Conservation (phyloP, 768 basidiomycete species). For the Panaeolus papilionaceus region DNA sequence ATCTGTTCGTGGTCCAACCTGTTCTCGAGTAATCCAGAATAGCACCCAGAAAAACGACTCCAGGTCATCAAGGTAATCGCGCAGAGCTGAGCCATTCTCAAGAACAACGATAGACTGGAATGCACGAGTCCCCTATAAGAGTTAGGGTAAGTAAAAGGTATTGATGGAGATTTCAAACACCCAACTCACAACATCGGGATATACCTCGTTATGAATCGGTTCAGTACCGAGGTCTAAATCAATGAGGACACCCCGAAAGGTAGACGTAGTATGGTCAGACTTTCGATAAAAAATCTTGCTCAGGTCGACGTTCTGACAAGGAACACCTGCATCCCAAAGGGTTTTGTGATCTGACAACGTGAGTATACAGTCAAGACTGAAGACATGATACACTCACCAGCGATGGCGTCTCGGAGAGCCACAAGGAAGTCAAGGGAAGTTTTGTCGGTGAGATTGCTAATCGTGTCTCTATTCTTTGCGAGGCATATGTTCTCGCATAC, state of each 20-base stretch:
- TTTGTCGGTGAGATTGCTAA: neutral
- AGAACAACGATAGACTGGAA: neutral
- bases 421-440: neutral
- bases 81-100: neutral
- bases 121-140: neutral
- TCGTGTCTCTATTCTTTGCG: neutral
- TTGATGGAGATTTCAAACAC: neutral
- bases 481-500: neutral
- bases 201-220: neutral
- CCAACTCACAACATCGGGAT: neutral
- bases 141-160: neutral
- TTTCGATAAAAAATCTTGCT: slow-evolving; percentile 2
- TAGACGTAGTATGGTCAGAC: neutral
- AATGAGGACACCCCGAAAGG: neutral
- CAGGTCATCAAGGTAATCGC: neutral
- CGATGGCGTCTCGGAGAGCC: neutral
- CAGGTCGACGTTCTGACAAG: neutral
- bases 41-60: slow-evolving; percentile 9
- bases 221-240: neutral
- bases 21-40: neutral
- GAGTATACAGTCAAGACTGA: neutral
- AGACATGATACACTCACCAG: neutral
- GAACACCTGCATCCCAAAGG: neutral
- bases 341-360: neutral
- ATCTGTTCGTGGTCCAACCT: neutral